Evolutionary conservation across 129 eudicot genomes (phyloP), one percentile per base, ranked within the genome.

Genomic region (Escallonia herrerae): DNA sequence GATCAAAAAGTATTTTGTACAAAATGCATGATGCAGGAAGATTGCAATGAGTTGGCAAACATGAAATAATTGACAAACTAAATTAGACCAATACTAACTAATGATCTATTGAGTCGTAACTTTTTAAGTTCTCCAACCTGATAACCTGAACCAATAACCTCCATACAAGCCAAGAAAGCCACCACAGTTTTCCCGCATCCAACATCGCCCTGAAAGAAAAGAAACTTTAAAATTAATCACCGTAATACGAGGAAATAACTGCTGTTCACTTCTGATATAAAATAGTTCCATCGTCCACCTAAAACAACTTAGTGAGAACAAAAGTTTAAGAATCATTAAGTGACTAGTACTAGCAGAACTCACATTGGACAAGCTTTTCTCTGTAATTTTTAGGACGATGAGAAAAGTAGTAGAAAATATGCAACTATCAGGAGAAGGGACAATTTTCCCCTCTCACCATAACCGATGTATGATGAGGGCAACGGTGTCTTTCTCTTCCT

Each of bases 171-270:
- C 83, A 94, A 84, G 81, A 89, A 89, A 56, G 99, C 99, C 43
- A 94, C 99, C 72, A 86, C 90, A 53, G 99, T 94, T 79, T 94
- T 94, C 46, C 99, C 99, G 77, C 99, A 94, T 58, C 99, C 99
- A 76, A 94, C 99, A 80, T 94, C 99, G 74, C 99, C 99, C 99
- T 94, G 86, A 50, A 48, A 68, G 74, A 49, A 73, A 46, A 53
- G 50, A 42, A 1, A n/a, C 14, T 53, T 45, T 14, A 62, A 56
- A 53, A 77, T 14, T 39, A 38, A 43, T 6, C 48, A 5, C 46
- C 4, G 9, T 45, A 53, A 58, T 43, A 65, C 37, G 48, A 46
- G 40, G 42, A 60, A 60, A 70, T 40, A 64, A 56, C 41, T 3
- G 15, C 4, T 58, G 40, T 40, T 15, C 43, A 38, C 49, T 12